Conservation (phyloP, 495 filamentous ascomycete genomes). For the Massariosphaeria phaeospora region DNA sequence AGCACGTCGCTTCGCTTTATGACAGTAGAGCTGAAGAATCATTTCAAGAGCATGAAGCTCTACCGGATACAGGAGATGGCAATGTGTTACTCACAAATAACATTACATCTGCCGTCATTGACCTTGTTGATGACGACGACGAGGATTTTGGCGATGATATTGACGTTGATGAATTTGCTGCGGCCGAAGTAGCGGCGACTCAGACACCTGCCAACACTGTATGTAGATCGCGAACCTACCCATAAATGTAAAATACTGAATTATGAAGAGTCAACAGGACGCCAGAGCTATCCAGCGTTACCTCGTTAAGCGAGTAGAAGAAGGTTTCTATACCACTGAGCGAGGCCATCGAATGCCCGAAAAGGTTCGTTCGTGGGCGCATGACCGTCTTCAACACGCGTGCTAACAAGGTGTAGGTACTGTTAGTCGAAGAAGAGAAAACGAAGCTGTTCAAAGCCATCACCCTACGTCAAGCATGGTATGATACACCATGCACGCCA, state of each 20-base stretch:
- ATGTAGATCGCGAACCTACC: constrained; percentile 20
- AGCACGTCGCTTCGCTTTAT: constrained; percentile 52
- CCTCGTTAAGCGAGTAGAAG: constrained; percentile 63
- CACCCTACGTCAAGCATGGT: constrained; percentile 78
- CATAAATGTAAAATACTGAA: constrained; percentile 21
- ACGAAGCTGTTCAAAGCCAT: constrained; percentile 61
- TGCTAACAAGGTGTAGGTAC: constrained; percentile 50
- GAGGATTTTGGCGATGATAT: constrained; percentile 51
- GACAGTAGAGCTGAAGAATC: constrained; percentile 41
- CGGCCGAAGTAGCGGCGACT: constrained; percentile 50
- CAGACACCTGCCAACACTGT: constrained; percentile 42
- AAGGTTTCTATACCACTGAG: constrained; percentile 58
- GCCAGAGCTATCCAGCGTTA: constrained; percentile 76
- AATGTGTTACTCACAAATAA: not conserved
- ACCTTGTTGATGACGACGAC: constrained; percentile 29
- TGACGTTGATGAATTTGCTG: constrained; percentile 57
- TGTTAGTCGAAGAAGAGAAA: constrained; percentile 70
- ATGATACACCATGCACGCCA: constrained; percentile 65
- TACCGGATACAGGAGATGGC: not conserved
- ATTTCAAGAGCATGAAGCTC: not conserved
- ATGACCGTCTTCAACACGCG: not conserved
- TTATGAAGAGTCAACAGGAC: constrained; percentile 45
- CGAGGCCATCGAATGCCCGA: constrained; percentile 59
- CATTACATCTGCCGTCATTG: constrained; percentile 5
- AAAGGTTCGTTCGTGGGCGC: constrained; percentile 53